Evolutionary conservation across 202 grass and related monocot genomes (phyloP).

Genomic region (Digitaria exilis): DNA sequence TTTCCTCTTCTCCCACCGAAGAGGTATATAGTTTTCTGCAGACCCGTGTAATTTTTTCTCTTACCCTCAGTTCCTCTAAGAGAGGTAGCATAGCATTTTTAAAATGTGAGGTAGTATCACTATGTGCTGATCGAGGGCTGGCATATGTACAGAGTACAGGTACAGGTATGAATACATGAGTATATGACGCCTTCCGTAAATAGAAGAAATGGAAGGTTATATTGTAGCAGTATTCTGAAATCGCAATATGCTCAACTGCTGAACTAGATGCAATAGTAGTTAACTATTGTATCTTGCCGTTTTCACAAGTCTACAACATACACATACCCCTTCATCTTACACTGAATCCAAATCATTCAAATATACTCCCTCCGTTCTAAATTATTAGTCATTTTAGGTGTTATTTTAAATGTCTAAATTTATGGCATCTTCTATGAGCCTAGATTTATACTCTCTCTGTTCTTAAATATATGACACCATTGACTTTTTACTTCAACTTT

Average conservation of each 20-base stretch:
- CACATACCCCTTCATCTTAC: too few relatives aligned
- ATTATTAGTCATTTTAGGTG: too few relatives aligned
- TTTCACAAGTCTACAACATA: too few relatives aligned
- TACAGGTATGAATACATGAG: neutral
- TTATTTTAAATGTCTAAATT: too few relatives aligned
- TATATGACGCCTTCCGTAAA: neutral
- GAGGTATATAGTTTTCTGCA: neutral
- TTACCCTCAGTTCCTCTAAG: neutral
- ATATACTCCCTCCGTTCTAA: too few relatives aligned
- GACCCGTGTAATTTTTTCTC: neutral
- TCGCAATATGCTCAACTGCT: neutral
- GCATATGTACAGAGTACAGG: neutral
- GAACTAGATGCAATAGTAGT: neutral
- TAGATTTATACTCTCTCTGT: too few relatives aligned
- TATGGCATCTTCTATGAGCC: too few relatives aligned
- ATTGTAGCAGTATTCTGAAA: neutral
- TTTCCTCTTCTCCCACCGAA: neutral
- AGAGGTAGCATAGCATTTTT: constrained; percentile 3
- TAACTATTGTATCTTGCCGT: too few relatives aligned
- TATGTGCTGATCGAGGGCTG: neutral
- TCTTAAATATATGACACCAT: too few relatives aligned
- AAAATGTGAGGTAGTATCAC: neutral
- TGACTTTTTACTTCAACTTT: too few relatives aligned
- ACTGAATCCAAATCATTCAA: too few relatives aligned
- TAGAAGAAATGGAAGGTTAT: constrained; percentile 1